Conservation (phyloP, 495 filamentous ascomycete species). For the Daldinia childiae region DNA sequence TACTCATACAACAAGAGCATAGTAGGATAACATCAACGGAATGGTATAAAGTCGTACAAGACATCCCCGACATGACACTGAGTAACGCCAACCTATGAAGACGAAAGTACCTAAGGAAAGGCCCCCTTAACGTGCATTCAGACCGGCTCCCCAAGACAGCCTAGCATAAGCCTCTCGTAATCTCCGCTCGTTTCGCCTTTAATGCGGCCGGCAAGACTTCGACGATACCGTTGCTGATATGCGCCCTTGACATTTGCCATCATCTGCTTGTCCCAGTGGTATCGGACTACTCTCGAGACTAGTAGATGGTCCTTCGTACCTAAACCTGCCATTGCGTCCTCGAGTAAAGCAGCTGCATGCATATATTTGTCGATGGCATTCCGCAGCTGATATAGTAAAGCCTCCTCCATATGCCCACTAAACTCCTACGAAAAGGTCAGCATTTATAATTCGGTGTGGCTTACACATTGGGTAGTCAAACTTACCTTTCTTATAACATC, state of each 20-base stretch:
- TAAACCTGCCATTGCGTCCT: constrained; percentile 84
- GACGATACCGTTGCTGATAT: constrained; percentile 71
- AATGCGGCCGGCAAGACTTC: constrained; percentile 70
- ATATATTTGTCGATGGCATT: constrained; percentile 79
- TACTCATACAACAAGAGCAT: neutral
- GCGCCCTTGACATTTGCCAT: constrained; percentile 77
- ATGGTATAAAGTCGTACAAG: constrained; percentile 11
- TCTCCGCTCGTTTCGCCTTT: constrained; percentile 87
- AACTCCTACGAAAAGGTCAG: constrained; percentile 66
- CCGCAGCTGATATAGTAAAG: constrained; percentile 80
- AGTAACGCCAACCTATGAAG: neutral
- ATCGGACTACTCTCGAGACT: constrained; percentile 74
- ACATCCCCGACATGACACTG: neutral
- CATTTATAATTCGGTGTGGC: neutral
- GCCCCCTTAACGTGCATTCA: constrained; percentile 5
- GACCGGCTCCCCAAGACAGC: constrained; percentile 56
- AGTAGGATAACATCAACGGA: neutral
- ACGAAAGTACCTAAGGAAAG: neutral
- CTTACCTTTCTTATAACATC: constrained; percentile 72
- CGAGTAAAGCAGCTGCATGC: constrained; percentile 80
- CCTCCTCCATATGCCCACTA: constrained; percentile 90
- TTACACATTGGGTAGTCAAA: neutral
- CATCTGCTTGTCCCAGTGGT: constrained; percentile 80
- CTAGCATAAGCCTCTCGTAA: constrained; percentile 75
- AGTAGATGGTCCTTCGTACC: constrained; percentile 88